Percentiles rank a stretch among this genome's conserved stretches.
These are phyloP conservation scores for Apiospora saccharicola DNA, from an alignment of 2,329 filamentous ascomycete genomes.

Conservation along the genomic window DNA sequence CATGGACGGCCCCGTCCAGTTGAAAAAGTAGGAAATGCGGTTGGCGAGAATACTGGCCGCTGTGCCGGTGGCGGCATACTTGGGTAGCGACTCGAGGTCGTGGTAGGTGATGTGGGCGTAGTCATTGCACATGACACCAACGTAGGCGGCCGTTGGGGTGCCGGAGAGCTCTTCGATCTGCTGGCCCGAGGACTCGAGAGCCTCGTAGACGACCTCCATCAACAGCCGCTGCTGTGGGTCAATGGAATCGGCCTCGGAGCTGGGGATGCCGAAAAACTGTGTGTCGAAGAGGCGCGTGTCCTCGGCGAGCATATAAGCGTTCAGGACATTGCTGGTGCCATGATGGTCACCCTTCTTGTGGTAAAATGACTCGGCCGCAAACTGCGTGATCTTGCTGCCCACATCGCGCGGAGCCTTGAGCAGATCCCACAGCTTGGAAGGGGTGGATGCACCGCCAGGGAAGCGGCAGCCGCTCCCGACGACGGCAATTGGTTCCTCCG, in stretches of 20 bases:
- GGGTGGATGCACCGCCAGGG: no score
- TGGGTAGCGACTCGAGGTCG: slow-evolving; percentile 29
- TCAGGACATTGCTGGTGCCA: neutral
- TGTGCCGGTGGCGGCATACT: slow-evolving; percentile 36
- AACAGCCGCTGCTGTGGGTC: slow-evolving; percentile 41
- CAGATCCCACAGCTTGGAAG: no score
- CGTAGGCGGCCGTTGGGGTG: slow-evolving; percentile 27
- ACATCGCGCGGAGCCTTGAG: no score
- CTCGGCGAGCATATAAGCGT: neutral
- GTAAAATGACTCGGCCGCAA: neutral
- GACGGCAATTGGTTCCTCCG: no score
- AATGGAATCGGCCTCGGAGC: slow-evolving; percentile 34
- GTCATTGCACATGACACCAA: slow-evolving; percentile 40
- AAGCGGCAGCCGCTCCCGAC: no score
- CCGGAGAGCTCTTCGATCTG: slow-evolving; percentile 26
- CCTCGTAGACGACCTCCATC: slow-evolving; percentile 45
- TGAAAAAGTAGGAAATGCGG: slow-evolving; percentile 40
- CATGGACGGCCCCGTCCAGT: slow-evolving; percentile 42
- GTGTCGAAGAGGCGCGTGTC: neutral
- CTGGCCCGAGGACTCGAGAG: slow-evolving; percentile 30
- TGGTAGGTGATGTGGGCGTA: slow-evolving; percentile 42
- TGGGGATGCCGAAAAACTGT: neutral
- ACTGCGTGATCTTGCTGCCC: no score
- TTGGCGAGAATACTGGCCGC: slow-evolving; percentile 40
- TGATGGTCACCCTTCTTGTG: neutral